Percentiles rank a stretch among this genome's conserved stretches.
These are phyloP conservation scores for Saccharomycopsis fodiens DNA, from an alignment of 805 yeast species.

Conservation along the genomic window DNA sequence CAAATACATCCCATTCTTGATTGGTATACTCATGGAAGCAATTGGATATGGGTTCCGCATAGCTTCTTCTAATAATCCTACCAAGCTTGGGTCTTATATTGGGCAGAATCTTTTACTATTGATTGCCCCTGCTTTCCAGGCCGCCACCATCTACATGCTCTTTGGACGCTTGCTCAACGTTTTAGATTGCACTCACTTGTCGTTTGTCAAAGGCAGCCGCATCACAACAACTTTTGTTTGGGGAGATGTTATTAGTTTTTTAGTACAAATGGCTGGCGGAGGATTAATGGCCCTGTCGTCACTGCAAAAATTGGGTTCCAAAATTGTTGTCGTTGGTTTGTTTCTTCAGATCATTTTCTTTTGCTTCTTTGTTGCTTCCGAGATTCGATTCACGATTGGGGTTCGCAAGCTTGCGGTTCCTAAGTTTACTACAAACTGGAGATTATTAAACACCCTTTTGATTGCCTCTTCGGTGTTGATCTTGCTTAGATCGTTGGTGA, in stretches of 20 bases:
- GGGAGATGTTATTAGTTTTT: constrained; percentile 28
- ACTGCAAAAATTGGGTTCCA: constrained; percentile 21
- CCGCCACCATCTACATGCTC: constrained; percentile 29
- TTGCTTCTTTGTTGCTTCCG: constrained; percentile 24
- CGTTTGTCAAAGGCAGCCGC: constrained; percentile 23
- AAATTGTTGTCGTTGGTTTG: constrained; percentile 27
- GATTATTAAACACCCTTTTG: background rate
- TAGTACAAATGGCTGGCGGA: constrained; percentile 29
- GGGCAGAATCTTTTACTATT: constrained; percentile 25
- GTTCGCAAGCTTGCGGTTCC: constrained; percentile 1
- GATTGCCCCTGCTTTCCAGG: constrained; percentile 28
- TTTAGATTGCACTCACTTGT: constrained; percentile 21
- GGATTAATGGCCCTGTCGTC: constrained; percentile 24
- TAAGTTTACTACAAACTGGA: background rate
- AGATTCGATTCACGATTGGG: constrained; percentile 5
- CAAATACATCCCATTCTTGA: constrained; percentile 23
- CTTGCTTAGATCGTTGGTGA: constrained; percentile 28
- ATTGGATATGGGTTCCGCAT: constrained; percentile 26
- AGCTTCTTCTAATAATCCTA: constrained; percentile 18
- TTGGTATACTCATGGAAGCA: constrained; percentile 25
- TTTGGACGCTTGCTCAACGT: constrained; percentile 25
- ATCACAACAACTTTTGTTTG: constrained; percentile 26
- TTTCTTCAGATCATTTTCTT: constrained; percentile 28
- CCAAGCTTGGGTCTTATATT: constrained; percentile 22
- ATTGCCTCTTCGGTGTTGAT: constrained; percentile 22